phyloP scores from a whole-genome alignment of 768 basidiomycete species.

The Mycena capillaripes region DNA sequence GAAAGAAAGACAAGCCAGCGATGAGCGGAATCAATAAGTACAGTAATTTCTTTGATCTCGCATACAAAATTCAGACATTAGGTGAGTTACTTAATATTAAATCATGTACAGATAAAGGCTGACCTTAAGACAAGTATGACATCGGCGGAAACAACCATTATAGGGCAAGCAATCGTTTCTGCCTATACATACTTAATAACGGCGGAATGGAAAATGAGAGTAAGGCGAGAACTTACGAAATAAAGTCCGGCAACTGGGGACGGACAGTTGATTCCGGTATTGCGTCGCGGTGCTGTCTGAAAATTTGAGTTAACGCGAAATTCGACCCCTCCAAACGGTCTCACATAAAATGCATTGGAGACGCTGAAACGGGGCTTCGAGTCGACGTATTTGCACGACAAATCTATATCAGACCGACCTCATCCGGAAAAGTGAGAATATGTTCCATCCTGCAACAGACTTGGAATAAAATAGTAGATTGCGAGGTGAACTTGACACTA shows the following conservation, averaged over 20 bases:
- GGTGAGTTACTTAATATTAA: neutral
- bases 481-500: neutral
- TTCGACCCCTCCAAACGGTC: neutral
- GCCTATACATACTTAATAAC: neutral
- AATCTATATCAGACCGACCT: neutral
- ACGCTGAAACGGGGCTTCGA: neutral
- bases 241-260: neutral
- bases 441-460: conserved; percentile 3
- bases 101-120: neutral
- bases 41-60: conserved; percentile 2
- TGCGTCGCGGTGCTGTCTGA: neutral
- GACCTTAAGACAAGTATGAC: conserved; percentile 20
- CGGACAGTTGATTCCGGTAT: too few species aligned
- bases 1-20: neutral
- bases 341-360: conserved; percentile 15
- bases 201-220: neutral
- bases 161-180: conserved; percentile 3
- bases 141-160: conserved; percentile 15
- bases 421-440: conserved; percentile 11
- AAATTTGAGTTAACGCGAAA: neutral
- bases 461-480: neutral
- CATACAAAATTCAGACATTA: conserved; percentile 25
- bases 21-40: conserved; percentile 19
- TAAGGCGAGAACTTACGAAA: neutral
- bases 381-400: neutral